phyloP scores from a whole-genome alignment of 1,284 basidiomycete species.

The Violaceomyces palustris region DNA sequence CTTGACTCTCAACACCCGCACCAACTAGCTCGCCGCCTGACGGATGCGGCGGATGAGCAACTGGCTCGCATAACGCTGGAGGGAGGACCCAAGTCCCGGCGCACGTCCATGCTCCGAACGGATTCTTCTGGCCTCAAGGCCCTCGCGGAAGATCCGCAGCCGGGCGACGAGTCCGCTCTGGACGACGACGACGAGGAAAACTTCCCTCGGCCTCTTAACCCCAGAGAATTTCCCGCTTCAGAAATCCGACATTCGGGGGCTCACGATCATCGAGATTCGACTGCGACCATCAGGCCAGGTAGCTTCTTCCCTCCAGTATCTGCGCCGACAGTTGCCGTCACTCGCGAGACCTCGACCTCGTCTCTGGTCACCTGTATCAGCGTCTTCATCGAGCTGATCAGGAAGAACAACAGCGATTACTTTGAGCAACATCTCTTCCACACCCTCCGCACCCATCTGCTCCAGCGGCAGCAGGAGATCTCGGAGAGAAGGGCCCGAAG shows the following conservation, averaged over 20 bases:
- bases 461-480: constrained; percentile 72
- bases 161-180: constrained; percentile 33
- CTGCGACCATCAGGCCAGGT: constrained; percentile 39
- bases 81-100: constrained; percentile 1
- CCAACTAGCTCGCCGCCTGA: constrained; percentile 20
- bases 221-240: constrained; percentile 32
- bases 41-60: constrained; percentile 36
- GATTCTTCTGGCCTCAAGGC: constrained; percentile 6
- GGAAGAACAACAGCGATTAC: constrained; percentile 98
- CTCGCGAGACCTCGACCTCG: constrained; percentile 71
- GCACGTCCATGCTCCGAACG: constrained; percentile 10
- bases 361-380: constrained; percentile 83
- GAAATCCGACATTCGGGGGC: constrained; percentile 16
- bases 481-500: constrained; percentile 31
- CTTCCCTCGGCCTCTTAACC: constrained; percentile 28
- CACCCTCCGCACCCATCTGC: constrained; percentile 81
- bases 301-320: constrained; percentile 34
- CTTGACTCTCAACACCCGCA: constrained; percentile 59
- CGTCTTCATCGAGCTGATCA: constrained; percentile 89
- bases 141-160: constrained; percentile 11
- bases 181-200: constrained; percentile 47
- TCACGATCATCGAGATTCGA: constrained; percentile 38
- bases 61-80: constrained; percentile 13
- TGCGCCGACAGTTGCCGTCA: constrained; percentile 28
- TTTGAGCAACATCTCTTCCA: constrained; percentile 99